Evolutionary conservation across 441 rosid species (phyloP), one percentile per base, ranked within the genome.

Genomic region (Iberis amara): DNA sequence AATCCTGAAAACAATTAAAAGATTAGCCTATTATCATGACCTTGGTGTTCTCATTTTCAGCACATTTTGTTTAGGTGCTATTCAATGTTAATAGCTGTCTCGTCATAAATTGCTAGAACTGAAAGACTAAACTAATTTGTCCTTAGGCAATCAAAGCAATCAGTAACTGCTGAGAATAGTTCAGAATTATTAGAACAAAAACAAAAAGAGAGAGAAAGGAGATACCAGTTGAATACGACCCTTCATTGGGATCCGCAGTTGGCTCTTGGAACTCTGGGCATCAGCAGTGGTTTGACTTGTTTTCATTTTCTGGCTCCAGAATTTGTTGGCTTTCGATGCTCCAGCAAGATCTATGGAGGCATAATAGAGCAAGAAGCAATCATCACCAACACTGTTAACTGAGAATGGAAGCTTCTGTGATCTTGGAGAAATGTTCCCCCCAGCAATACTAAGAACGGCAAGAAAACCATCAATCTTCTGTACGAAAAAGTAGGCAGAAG

Each of bases 211-310:
- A 63, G 57, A 69, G 61, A 59, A 41, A 42, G 39, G 23, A 27
- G 46, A 46, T 81, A 91, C 98, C 90, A 87, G 74, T 65, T 91
- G 96, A 54, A 91, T 79, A 53, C 96, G 89, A 58, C 98, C 98
- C 83, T 91, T 91, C 82, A 87, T 76, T 38, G 98, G 96, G 50
- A 91, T 72, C 52, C 90, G 81, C 32, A 80, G 44, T 15, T 86
- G 76, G 66, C 83, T 87, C 74, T 77, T 81, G 47, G 82, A 65
- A 64, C 75, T 61, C 69, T 80, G 95, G 41, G 72, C 56, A 65
- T 81, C 95, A 68, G 78, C 76, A 68, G 57, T 76, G 15, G 68
- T 62, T 50, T 43, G 65, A 62, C 64, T 76, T 60, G 57, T 72
- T 65, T 70, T 84, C 63, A 72, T 47, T 52, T 77, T 87, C 67